phyloP scores from a whole-genome alignment of 306 rosid species.

The Lablab purpureus region DNA sequence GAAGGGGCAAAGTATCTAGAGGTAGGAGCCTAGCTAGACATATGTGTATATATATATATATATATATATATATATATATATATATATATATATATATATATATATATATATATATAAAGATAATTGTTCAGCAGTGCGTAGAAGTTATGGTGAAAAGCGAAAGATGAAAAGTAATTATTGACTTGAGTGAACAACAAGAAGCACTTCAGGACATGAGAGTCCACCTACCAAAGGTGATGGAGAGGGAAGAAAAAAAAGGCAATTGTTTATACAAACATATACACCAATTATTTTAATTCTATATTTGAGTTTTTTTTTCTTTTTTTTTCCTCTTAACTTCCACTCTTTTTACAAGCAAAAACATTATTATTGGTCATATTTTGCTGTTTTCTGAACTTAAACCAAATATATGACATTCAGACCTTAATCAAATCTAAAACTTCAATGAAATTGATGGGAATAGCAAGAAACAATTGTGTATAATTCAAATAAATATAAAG shows the following conservation, averaged over 20 bases:
- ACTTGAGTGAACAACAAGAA: constrained; percentile 48
- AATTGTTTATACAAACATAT: too few relatives aligned
- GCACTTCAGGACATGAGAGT: constrained; percentile 52
- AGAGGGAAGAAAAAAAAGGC: background rate
- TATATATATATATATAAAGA: too few relatives aligned
- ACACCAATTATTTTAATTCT: background rate
- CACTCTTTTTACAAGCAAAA: background rate
- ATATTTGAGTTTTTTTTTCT: too few relatives aligned
- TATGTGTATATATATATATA: too few relatives aligned
- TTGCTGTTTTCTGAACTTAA: too few relatives aligned
- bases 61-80: too few relatives aligned
- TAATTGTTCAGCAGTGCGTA: background rate
- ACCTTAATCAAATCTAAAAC: background rate
- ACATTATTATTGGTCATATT: too few relatives aligned
- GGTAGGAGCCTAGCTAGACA: background rate
- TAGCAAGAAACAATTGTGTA: too few relatives aligned
- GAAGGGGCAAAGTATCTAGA: constrained; percentile 1
- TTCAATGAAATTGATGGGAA: too few relatives aligned
- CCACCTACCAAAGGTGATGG: constrained; percentile 1
- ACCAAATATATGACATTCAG: background rate
- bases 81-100: too few relatives aligned
- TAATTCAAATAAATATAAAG: too few relatives aligned
- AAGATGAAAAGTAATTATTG: background rate
- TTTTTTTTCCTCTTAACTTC: background rate
- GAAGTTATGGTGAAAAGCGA: constrained; percentile 17